These are phyloP conservation scores for Taxawa tesnikishii DNA, from an alignment of 2,329 filamentous ascomycete genomes.

Conservation along the genomic window DNA sequence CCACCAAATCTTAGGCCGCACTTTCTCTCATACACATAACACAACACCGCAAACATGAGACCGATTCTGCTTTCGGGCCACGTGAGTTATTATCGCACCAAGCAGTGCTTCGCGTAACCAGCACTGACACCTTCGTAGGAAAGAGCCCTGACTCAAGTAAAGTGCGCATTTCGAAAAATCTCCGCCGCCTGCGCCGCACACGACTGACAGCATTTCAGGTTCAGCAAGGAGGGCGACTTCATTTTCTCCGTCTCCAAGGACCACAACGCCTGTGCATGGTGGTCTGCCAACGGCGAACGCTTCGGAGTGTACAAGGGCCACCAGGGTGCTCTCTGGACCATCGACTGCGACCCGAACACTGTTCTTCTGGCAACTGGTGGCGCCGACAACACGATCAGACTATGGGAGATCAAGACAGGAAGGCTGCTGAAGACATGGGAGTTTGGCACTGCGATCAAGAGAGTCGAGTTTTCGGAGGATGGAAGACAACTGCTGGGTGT, in stretches of 20 bases:
- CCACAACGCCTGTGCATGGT: conserved; percentile 95
- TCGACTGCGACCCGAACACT: conserved; percentile 88
- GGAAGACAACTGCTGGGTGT: conserved; percentile 82
- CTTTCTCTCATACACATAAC: conserved; percentile 4
- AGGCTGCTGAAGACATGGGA: conserved; percentile 95
- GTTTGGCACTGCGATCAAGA: conserved; percentile 92
- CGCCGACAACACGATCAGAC: conserved; percentile 93
- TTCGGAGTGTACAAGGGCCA: conserved; percentile 95
- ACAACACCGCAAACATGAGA: conserved; percentile 52
- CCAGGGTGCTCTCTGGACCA: conserved; percentile 95
- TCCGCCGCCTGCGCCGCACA: conserved; percentile 1
- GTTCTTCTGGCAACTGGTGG: conserved; percentile 89
- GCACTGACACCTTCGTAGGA: conserved; percentile 38
- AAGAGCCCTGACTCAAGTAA: conserved; percentile 90
- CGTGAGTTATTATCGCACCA: conserved; percentile 35
- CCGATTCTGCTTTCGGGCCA: conserved; percentile 93
- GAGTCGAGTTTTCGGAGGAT: conserved; percentile 94
- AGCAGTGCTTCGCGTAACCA: not conserved
- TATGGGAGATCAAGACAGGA: conserved; percentile 93
- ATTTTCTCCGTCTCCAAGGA: conserved; percentile 95
- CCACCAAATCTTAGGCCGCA: too few relatives aligned
- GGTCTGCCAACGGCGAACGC: conserved; percentile 92
- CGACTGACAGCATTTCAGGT: conserved; percentile 37
- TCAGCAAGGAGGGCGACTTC: conserved; percentile 89
- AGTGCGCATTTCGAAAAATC: conserved; percentile 34